Evolutionary conservation across 2,329 filamentous ascomycete genomes (phyloP), one percentile per base, ranked within the genome.

Genomic region (Blumeria hordei): DNA sequence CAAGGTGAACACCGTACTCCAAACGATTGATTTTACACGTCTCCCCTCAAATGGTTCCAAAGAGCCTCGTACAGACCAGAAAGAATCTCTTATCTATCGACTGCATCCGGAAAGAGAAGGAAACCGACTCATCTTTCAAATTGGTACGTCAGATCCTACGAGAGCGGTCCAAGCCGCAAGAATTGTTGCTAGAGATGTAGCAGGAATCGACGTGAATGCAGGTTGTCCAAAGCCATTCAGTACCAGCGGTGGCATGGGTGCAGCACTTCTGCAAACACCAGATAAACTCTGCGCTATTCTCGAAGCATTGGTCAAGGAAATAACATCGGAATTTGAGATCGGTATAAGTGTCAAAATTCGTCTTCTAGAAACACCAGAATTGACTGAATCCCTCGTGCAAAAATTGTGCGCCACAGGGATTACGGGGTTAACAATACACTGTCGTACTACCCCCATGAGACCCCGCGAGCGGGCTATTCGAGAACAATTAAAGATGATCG

Each of bases 171-270:
- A 84, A 66, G 88, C 90, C 0, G 88, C 90, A 1, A 80, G 80
- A 54, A 70, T 95, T 14, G 83, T 98, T 18, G 92, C 88, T 0
- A 76, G 71, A 11, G 87, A 96, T 68, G 92, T 98, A 3, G 81
- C 82, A 0, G 92, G 92, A 57, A 95, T 98, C 62, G 92, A 96
- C 67, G 83, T 98, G 58, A 98, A 98, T 67, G 88, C 92, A 0
- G 92, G 92, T n/a, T 98, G 92, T 65, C 92, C 92, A 0, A 98
- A 98, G 68, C 85, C 90, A 0, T 98, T 98, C 69, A 94, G 85
- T 64, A 94, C 90, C 1, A 77, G 77, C 59, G 88, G 88, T 57
- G 92, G 92, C 52, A 98, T 98, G 92, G 92, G 92, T 52, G 92
- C 92, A 0, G 90, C 88, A 1, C 75, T 98, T 18, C 75, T 98